A percentile compares a stretch with the other conserved stretches of the same genome.
These are phyloP conservation scores for Cenchrus americanus DNA, from an alignment of 176 grass and related monocot species.

Conservation along the genomic window DNA sequence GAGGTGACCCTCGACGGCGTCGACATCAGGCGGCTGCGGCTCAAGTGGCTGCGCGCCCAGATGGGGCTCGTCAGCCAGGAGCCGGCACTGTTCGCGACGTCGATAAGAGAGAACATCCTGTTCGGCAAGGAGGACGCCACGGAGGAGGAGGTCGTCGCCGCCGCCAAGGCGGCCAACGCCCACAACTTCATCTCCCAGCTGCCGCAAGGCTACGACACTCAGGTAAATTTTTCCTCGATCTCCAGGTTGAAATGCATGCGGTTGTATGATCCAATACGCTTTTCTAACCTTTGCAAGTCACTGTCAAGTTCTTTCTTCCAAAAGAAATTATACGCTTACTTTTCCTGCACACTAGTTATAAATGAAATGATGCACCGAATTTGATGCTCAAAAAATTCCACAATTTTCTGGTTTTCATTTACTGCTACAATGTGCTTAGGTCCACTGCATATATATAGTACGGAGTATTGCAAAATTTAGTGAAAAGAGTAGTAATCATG, in stretches of 20 bases:
- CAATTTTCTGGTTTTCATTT: not conserved
- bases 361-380: slow-evolving; percentile 1
- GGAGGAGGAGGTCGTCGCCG: slow-evolving; percentile 68
- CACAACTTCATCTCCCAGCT: slow-evolving; percentile 97
- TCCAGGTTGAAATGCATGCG: not conserved
- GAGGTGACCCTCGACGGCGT: slow-evolving; percentile 77
- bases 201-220: slow-evolving; percentile 86
- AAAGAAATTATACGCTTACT: not conserved
- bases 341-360: not conserved
- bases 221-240: slow-evolving; percentile 45
- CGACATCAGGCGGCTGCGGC: slow-evolving; percentile 72
- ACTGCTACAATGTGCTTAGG: not conserved
- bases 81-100: slow-evolving; percentile 92
- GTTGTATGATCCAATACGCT: not conserved
- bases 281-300: slow-evolving; percentile 37
- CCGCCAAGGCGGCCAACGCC: slow-evolving; percentile 84
- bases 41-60: slow-evolving; percentile 90
- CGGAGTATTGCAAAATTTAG: not conserved
- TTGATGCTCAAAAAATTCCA: not conserved
- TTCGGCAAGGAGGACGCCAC: slow-evolving; percentile 95
- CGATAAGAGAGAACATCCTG: slow-evolving; percentile 89
- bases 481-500: not conserved
- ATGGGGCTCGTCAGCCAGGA: slow-evolving; percentile 98
- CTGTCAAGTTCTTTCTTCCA: not conserved
- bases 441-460: not conserved